A percentile compares a stretch with the other conserved stretches of the same genome.
Evolutionary conservation across 2,329 filamentous ascomycete species (phyloP).

Genomic region (Aspergillus sp.): DNA sequence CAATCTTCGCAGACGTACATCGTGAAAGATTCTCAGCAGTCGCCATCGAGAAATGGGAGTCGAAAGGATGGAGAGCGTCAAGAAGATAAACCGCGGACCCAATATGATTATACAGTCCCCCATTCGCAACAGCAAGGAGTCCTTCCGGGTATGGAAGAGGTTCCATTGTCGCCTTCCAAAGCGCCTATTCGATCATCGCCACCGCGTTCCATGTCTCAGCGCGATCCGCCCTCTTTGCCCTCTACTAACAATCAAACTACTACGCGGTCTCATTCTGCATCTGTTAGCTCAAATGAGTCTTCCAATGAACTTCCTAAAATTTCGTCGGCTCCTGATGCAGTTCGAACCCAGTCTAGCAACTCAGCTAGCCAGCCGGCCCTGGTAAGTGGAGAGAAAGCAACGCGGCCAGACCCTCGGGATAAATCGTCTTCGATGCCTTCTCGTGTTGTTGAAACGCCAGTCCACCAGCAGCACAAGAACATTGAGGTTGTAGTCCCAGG

Average conservation of each 20-base stretch:
- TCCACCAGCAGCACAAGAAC: constrained; percentile 17
- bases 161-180: constrained; percentile 9
- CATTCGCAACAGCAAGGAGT: constrained; percentile 5
- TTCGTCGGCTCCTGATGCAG: constrained; percentile 4
- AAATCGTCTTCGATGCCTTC: constrained; percentile 34
- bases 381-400: constrained; percentile 4
- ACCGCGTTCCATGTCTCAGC: constrained; percentile 15
- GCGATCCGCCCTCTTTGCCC: constrained; percentile 4
- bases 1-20: constrained; percentile 26
- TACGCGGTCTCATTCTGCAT: constrained; percentile 5
- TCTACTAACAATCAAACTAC: constrained; percentile 1
- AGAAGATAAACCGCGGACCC: constrained; percentile 1
- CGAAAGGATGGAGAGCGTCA: constrained; percentile 1
- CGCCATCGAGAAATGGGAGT: constrained; percentile 12
- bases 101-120: background rate
- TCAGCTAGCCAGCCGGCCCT: constrained; percentile 2
- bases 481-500: constrained; percentile 21
- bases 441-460: constrained; percentile 33
- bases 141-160: constrained; percentile 7
- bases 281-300: constrained; percentile 5
- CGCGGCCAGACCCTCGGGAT: constrained; percentile 8
- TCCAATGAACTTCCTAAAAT: constrained; percentile 4
- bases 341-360: constrained; percentile 11
- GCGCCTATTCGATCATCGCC: constrained; percentile 14
- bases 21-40: constrained; percentile 32